Evolutionary conservation across 129 eudicot species (phyloP).

Genomic region (Chrysanthemum lavandulifolium): DNA sequence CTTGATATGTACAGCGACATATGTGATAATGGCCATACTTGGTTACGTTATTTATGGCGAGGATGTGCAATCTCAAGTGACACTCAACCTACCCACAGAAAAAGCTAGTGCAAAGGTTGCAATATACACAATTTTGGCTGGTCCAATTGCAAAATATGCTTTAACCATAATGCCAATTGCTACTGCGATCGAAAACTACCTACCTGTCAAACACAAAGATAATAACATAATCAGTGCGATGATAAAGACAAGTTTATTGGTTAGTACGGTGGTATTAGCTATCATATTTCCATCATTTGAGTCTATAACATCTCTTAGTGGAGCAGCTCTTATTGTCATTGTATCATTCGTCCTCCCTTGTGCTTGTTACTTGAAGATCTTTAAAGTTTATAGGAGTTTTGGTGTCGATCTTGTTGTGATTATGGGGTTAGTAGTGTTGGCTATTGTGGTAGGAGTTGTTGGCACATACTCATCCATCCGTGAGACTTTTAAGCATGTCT

Average conservation of each 20-base stretch:
- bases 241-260: slow-evolving; percentile 23
- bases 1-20: slow-evolving; percentile 18
- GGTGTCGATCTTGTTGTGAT: slow-evolving; percentile 26
- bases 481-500: slow-evolving; percentile 18
- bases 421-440: slow-evolving; percentile 26
- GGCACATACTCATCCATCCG: slow-evolving; percentile 30
- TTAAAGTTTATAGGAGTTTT: slow-evolving; percentile 23
- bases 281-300: slow-evolving; percentile 28
- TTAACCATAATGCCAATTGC: slow-evolving; percentile 34
- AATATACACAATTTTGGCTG: slow-evolving; percentile 28
- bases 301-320: slow-evolving; percentile 34
- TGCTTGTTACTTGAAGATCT: slow-evolving; percentile 39
- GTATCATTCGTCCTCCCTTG: slow-evolving; percentile 37
- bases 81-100: slow-evolving; percentile 35
- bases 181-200: slow-evolving; percentile 18
- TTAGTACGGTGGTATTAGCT: slow-evolving; percentile 25
- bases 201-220: slow-evolving; percentile 5
- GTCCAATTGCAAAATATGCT: slow-evolving; percentile 34
- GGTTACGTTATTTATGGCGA: slow-evolving; percentile 42
- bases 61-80: slow-evolving; percentile 32
- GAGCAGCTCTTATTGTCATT: slow-evolving; percentile 26
- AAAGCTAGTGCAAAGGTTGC: slow-evolving; percentile 27
- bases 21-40: slow-evolving; percentile 26
- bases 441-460: slow-evolving; percentile 21
- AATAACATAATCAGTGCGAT: slow-evolving; percentile 11